Percentiles rank a stretch among this genome's conserved stretches.
phyloP scores from a whole-genome alignment of 257 asterid species.

The Vinca minor region DNA sequence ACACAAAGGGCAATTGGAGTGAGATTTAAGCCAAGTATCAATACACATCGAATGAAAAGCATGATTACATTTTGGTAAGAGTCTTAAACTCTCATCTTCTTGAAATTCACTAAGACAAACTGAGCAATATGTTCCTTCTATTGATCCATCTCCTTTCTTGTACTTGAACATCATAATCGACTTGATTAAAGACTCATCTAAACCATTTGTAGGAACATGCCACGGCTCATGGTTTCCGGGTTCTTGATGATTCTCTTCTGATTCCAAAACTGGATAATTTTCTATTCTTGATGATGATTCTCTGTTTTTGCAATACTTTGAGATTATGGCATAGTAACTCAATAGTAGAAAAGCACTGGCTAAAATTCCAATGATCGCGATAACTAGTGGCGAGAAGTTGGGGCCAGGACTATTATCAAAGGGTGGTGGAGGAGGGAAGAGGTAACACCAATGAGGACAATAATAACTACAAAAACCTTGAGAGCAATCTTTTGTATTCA shows the following conservation, averaged over 20 bases:
- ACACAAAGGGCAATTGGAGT: slow-evolving; percentile 53
- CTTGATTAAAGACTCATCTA: slow-evolving; percentile 35
- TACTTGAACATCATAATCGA: slow-evolving; percentile 32
- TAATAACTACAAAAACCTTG: slow-evolving; percentile 41
- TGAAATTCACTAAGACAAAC: slow-evolving; percentile 52
- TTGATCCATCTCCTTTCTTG: slow-evolving; percentile 25
- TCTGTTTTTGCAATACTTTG: slow-evolving; percentile 34
- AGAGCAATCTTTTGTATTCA: slow-evolving; percentile 43
- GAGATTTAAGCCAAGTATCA: slow-evolving; percentile 53
- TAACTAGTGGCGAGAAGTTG: slow-evolving; percentile 35
- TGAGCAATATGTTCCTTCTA: slow-evolving; percentile 34
- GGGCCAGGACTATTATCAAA: slow-evolving; percentile 19
- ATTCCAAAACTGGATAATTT: slow-evolving; percentile 10
- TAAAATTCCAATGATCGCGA: slow-evolving; percentile 35
- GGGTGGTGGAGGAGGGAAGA: slow-evolving; percentile 44
- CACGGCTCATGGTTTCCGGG: slow-evolving; percentile 23
- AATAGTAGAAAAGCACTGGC: slow-evolving; percentile 41
- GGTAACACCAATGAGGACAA: slow-evolving; percentile 53
- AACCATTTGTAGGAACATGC: slow-evolving; percentile 27
- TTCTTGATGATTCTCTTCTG: slow-evolving; percentile 20
- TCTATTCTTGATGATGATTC: slow-evolving; percentile 20
- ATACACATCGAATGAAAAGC: slow-evolving; percentile 52
- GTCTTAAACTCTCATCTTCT: slow-evolving; percentile 38
- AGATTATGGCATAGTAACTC: slow-evolving; percentile 41
- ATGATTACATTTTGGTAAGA: slow-evolving; percentile 48